Percentiles rank a stretch among this genome's conserved stretches.
These are phyloP conservation scores for Orychophragmus violaceus DNA, from an alignment of 345 rosid species.

Conservation along the genomic window DNA sequence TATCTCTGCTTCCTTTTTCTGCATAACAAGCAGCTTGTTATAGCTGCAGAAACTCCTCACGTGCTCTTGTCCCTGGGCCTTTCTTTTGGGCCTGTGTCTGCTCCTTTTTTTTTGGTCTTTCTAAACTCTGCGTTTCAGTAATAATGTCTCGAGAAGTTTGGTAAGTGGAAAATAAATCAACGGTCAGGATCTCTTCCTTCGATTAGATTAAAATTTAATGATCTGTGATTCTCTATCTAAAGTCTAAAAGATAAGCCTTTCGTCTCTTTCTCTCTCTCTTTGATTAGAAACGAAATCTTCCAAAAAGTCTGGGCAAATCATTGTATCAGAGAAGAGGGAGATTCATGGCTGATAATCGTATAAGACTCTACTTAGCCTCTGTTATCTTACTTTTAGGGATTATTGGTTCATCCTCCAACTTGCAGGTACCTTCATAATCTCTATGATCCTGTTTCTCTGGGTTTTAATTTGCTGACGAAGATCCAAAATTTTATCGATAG, in stretches of 20 bases:
- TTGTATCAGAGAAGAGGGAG: background rate
- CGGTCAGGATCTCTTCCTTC: background rate
- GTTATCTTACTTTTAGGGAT: conserved; percentile 10
- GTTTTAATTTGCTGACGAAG: background rate
- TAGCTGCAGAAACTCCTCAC: no score
- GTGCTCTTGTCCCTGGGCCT: no score
- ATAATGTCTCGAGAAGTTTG: no score
- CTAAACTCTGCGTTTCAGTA: no score
- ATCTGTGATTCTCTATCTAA: background rate
- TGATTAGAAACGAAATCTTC: background rate
- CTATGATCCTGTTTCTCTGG: background rate
- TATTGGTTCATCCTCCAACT: conserved; percentile 9
- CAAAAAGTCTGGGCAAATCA: background rate
- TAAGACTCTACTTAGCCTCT: background rate
- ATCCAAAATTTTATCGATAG: background rate
- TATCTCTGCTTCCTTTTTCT: no score
- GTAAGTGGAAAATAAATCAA: background rate
- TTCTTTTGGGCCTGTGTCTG: no score
- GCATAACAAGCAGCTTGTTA: no score
- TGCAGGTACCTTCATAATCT: conserved; percentile 19
- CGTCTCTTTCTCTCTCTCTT: background rate
- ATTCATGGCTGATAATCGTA: background rate
- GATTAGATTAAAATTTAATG: background rate
- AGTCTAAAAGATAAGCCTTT: background rate
- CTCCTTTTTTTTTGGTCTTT: no score